These are phyloP conservation scores for Fragaria nilgerrensis DNA, from an alignment of 306 rosid genomes.

Conservation along the genomic window DNA sequence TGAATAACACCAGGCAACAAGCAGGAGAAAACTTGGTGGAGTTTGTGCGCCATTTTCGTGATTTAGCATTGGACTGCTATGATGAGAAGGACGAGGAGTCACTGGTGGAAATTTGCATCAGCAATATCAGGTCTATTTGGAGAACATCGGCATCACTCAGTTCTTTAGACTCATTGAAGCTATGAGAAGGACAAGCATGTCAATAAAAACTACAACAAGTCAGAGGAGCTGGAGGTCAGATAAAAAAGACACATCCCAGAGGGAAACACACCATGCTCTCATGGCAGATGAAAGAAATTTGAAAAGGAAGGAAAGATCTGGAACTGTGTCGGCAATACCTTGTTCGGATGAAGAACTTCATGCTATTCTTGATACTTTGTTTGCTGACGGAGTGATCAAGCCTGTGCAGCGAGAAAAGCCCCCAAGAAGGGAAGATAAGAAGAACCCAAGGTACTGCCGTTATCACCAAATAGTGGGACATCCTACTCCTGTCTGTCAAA, in stretches of 20 bases:
- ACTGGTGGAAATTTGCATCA: too few relatives aligned
- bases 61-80: too few relatives aligned
- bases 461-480: background rate
- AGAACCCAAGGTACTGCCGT: background rate
- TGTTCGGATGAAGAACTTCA: background rate
- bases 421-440: background rate
- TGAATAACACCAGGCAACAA: too few relatives aligned
- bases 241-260: background rate
- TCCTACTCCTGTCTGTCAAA: background rate
- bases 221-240: background rate
- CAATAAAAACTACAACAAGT: background rate
- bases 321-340: too few relatives aligned
- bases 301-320: background rate
- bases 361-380: background rate
- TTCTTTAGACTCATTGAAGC: too few relatives aligned
- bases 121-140: too few relatives aligned
- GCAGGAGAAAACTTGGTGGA: too few relatives aligned
- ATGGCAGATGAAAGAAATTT: background rate
- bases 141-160: too few relatives aligned
- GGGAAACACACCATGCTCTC: background rate
- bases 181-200: background rate
- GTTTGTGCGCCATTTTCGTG: too few relatives aligned
- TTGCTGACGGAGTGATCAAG: background rate
- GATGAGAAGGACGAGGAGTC: too few relatives aligned
- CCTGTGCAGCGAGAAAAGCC: background rate